Evolutionary conservation across 495 filamentous ascomycete species (phyloP), one percentile per base, ranked within the genome.

Genomic region (Neurospora intermedia): DNA sequence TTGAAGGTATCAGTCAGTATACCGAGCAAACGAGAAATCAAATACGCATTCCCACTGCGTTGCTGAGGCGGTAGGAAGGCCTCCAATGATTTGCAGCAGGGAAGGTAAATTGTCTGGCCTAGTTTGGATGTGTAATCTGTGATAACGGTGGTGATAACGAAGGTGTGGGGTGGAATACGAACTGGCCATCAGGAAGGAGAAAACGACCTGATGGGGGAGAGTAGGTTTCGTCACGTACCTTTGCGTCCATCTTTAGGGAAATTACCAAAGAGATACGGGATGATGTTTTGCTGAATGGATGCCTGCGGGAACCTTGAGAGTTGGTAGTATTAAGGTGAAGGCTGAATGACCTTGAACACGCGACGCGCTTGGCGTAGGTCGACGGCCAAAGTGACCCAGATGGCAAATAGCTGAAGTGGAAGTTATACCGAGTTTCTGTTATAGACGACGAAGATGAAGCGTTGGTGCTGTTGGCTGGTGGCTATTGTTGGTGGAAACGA

Each of bases 241-340:
- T 83, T 15, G 79, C 79, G 70, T 84, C 82, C 82, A 83, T 84
- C 39, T 62, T 77, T 72, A 71, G 35, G 40, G 38, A 42, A 42
- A 69, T 45, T 71, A 70, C 66, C 35, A 69, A 69, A 69, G 42
- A 69, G 73, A n/a, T 8, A 70, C 62, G 39, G 45, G 70, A 70
- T 59, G 41, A 46, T 40, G 20, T 43, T 69, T 35, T 45, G 41
- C 31, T 31, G n/a, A 66, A 27, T 66, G 54, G 54, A 15, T 66
- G 54, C 27, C 35, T 59, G 43, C 31, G 54, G 54, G 42, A 18
- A 31, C 69, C 23, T 31, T 41, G 23, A 35, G 39, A 71, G 41
- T 18, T 31, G 43, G 38, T 46, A 71, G 23, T 43, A 66, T 31
- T 31, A 66, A 66, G 54, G 54, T 66, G 23, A 66, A 35, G 27